Percentiles rank a stretch among this genome's conserved stretches.
phyloP scores from a whole-genome alignment of 1,139 yeast species.

The Yamadazyma dendronema region DNA sequence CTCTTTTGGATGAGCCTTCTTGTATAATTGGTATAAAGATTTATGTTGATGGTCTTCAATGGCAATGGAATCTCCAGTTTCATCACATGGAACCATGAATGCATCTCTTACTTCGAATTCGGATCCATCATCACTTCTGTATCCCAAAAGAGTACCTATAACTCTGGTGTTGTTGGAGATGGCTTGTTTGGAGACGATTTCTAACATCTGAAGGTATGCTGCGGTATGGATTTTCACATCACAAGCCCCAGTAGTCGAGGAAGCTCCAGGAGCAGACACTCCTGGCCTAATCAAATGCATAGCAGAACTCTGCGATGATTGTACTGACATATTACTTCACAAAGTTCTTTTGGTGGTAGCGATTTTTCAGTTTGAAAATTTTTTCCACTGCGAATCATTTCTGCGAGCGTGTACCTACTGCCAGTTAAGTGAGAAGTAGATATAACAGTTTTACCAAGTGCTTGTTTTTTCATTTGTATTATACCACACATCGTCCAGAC shows the following conservation, averaged over 20 bases:
- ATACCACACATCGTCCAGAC: too few relatives aligned
- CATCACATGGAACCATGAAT: slow-evolving; percentile 80
- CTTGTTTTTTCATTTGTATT: too few relatives aligned
- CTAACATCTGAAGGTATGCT: slow-evolving; percentile 69
- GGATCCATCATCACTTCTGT: slow-evolving; percentile 82
- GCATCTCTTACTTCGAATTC: slow-evolving; percentile 75
- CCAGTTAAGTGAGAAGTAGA: not conserved
- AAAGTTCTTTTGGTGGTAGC: too few relatives aligned
- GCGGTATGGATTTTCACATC: slow-evolving; percentile 61
- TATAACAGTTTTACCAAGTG: not conserved
- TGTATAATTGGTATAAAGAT: slow-evolving; percentile 68
- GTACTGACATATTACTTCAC: not conserved
- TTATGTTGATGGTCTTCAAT: slow-evolving; percentile 77
- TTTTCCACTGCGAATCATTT: slow-evolving; percentile 4
- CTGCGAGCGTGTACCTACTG: not conserved
- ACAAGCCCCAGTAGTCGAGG: slow-evolving; percentile 47
- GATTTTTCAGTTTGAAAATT: slow-evolving; percentile 4
- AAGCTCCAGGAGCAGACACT: slow-evolving; percentile 53
- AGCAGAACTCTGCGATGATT: slow-evolving; percentile 17
- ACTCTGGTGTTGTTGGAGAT: slow-evolving; percentile 54
- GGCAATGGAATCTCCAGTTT: slow-evolving; percentile 70
- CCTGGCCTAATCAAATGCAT: slow-evolving; percentile 65
- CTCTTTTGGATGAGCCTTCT: slow-evolving; percentile 78
- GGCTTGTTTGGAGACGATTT: slow-evolving; percentile 45
- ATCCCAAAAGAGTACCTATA: slow-evolving; percentile 81